Evolutionary conservation across 345 rosid species (phyloP).

Genomic region (Eucalyptus grandis): DNA sequence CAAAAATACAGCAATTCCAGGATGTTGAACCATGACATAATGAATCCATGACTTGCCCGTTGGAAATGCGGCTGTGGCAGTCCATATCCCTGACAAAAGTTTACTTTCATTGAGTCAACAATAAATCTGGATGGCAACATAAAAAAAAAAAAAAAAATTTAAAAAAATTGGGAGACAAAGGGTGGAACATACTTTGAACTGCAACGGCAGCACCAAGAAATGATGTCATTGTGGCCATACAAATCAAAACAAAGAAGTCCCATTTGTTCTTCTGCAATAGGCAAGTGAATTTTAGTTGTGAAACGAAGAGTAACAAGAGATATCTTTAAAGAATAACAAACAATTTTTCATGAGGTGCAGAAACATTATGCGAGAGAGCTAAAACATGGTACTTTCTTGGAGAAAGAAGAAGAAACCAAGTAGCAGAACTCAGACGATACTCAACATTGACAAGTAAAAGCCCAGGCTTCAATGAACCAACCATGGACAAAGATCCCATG

Average conservation of each 20-base stretch:
- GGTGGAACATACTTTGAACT: slow-evolving; percentile 51
- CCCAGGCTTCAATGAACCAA: not conserved
- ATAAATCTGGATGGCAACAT: not conserved
- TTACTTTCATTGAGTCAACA: not conserved
- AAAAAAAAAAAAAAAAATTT: not conserved
- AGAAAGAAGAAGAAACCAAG: not conserved
- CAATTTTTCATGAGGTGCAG: not conserved
- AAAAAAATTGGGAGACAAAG: not conserved
- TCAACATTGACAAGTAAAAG: not conserved
- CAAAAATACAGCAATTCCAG: slow-evolving; percentile 54
- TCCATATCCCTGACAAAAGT: slow-evolving; percentile 55
- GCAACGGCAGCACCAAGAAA: slow-evolving; percentile 37
- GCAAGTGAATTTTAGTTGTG: not conserved
- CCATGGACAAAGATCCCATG: not conserved
- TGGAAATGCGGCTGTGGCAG: slow-evolving; percentile 19
- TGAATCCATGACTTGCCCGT: slow-evolving; percentile 49
- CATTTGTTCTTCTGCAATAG: slow-evolving; percentile 74
- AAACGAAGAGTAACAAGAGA: not conserved
- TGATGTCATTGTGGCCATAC: slow-evolving; percentile 59
- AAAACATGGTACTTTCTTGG: not conserved
- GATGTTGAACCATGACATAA: slow-evolving; percentile 44
- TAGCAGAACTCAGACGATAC: not conserved
- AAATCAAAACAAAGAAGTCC: slow-evolving; percentile 69
- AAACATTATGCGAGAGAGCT: not conserved
- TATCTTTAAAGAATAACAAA: not conserved